A percentile compares a stretch with the other conserved stretches of the same genome.
These are phyloP conservation scores for Talaromyces sp. DNA, from an alignment of 2,329 filamentous ascomycete genomes.

Conservation along the genomic window DNA sequence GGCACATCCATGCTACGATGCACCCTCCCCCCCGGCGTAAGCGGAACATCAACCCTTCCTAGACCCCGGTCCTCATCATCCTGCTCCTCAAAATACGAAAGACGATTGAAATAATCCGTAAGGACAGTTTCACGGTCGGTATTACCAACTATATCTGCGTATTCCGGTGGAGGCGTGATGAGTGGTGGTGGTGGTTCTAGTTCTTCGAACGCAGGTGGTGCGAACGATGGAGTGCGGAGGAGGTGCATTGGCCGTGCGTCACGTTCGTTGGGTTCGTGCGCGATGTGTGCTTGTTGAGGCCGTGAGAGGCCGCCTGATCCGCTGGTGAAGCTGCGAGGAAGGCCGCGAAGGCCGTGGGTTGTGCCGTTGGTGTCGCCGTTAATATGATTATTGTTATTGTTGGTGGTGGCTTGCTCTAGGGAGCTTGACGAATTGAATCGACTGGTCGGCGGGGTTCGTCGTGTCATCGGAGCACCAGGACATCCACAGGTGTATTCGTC, in stretches of 20 bases:
- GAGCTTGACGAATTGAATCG: conserved; percentile 1
- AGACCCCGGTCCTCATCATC: conserved; percentile 46
- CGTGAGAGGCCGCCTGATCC: conserved; percentile 26
- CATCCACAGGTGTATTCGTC: conserved; percentile 61
- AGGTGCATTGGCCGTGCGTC: conserved; percentile 72
- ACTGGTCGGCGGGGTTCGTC: conserved; percentile 25
- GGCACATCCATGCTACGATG: conserved; percentile 62
- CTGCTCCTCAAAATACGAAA: conserved; percentile 63
- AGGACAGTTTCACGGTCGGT: conserved; percentile 62
- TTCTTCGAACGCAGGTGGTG: conserved; percentile 80
- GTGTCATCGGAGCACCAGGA: conserved; percentile 55
- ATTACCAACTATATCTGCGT: conserved; percentile 70
- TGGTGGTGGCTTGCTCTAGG: neutral
- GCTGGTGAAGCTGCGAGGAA: conserved; percentile 35
- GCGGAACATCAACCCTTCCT: conserved; percentile 51
- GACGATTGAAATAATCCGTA: conserved; percentile 79
- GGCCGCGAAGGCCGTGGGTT: conserved; percentile 5
- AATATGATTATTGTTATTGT: neutral
- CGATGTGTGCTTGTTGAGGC: conserved; percentile 48
- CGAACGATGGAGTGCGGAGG: conserved; percentile 75
- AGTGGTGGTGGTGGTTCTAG: conserved; percentile 66
- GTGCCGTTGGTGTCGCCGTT: neutral
- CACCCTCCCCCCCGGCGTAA: conserved; percentile 59
- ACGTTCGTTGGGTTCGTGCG: conserved; percentile 33
- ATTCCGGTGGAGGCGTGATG: conserved; percentile 77